phyloP scores from a whole-genome alignment of 495 filamentous ascomycete species.

The Choiromyces venosus region DNA sequence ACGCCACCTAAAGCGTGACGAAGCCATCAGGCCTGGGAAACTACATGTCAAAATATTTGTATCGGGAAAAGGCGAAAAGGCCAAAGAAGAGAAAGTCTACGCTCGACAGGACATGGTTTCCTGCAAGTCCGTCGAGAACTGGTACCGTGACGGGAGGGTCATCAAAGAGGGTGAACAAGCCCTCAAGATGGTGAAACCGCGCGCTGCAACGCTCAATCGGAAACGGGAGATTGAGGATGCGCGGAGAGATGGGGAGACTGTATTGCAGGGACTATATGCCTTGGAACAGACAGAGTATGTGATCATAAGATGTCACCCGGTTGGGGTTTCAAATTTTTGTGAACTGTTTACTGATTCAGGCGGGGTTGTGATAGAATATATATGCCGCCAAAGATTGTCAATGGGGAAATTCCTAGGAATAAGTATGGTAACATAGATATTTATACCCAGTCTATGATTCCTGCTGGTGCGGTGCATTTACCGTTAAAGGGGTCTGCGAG shows the following conservation, averaged over 20 bases:
- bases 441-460: conserved; percentile 90
- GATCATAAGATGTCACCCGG: background rate
- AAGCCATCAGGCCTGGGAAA: conserved; percentile 69
- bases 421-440: conserved; percentile 95
- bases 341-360: background rate
- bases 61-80: conserved; percentile 59
- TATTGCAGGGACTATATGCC: conserved; percentile 79
- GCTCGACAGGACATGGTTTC: conserved; percentile 69
- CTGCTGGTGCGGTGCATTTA: conserved; percentile 74
- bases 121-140: conserved; percentile 89
- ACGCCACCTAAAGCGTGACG: conserved; percentile 85
- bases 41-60: conserved; percentile 68
- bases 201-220: conserved; percentile 80
- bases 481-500: conserved; percentile 67
- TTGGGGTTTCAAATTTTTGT: background rate
- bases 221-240: conserved; percentile 86
- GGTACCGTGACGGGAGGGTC: conserved; percentile 92
- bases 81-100: conserved; percentile 74
- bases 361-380: conserved; percentile 25
- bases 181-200: conserved; percentile 80
- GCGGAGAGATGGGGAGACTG: conserved; percentile 70
- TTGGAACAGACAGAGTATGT: conserved; percentile 89
- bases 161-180: conserved; percentile 64
- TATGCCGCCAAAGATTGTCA: conserved; percentile 71
- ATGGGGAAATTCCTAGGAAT: conserved; percentile 90